A percentile compares a stretch with the other conserved stretches of the same genome.
phyloP scores from a whole-genome alignment of 2,329 filamentous ascomycete species.

The Neofusicoccum sp. region DNA sequence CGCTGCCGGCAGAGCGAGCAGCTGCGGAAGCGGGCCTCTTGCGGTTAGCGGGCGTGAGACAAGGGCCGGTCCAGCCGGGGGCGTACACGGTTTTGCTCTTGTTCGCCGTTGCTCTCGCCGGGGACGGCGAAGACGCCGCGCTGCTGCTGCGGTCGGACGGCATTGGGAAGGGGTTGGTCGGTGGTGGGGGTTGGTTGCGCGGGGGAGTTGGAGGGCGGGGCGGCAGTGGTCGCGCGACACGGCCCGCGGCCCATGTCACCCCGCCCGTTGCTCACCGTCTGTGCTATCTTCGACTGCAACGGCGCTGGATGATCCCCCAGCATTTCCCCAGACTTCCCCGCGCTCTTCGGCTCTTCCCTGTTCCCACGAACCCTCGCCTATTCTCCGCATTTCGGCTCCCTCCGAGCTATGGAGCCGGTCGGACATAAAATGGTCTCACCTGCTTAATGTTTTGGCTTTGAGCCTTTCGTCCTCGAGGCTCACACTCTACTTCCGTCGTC shows the following conservation, averaged over 20 bases:
- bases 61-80: too few species aligned
- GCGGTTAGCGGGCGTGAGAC: too few species aligned
- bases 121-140: background rate
- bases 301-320: background rate
- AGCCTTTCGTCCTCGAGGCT: too few species aligned
- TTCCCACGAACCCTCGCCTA: too few species aligned
- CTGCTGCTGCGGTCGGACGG: background rate
- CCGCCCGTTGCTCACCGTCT: background rate
- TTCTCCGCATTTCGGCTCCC: background rate
- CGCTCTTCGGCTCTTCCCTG: too few species aligned
- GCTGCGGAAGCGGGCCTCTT: too few species aligned
- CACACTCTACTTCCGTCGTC: too few species aligned
- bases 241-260: background rate
- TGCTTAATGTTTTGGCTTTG: too few species aligned
- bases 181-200: background rate
- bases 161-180: background rate
- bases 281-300: too few species aligned
- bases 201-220: background rate
- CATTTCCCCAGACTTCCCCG: background rate
- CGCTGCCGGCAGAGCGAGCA: conserved; percentile 29
- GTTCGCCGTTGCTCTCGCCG: background rate
- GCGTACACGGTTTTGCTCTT: conserved; percentile 25
- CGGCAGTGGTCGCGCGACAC: background rate
- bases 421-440: background rate
- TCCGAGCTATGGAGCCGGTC: background rate